phyloP scores from a whole-genome alignment of 192 early-diverging fungal genomes.

The Coemansia sp. region DNA sequence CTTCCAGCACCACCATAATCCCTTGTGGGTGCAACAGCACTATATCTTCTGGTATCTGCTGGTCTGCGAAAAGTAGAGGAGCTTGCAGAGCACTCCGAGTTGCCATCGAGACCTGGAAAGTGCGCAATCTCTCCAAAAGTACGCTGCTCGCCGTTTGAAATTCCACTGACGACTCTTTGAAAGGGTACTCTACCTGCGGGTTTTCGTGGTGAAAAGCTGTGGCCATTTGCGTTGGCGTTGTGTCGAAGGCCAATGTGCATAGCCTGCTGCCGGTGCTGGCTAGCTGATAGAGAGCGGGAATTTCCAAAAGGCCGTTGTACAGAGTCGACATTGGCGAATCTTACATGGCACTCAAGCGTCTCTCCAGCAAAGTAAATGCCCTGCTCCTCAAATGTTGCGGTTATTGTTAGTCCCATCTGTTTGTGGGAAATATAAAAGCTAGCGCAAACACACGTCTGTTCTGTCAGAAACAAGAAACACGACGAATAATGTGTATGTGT shows the following conservation, averaged over 20 bases:
- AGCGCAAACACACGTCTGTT: too few relatives aligned
- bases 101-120: constrained; percentile 19
- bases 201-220: constrained; percentile 7
- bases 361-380: constrained; percentile 56
- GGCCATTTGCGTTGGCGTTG: neutral
- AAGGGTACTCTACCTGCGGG: constrained; percentile 11
- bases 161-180: constrained; percentile 7
- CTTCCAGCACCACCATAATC: neutral
- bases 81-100: constrained; percentile 21
- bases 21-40: constrained; percentile 3
- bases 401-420: constrained; percentile 54
- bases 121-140: neutral
- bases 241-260: neutral
- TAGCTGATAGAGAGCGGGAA: neutral
- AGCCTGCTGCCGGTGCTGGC: neutral
- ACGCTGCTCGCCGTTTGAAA: constrained; percentile 2
- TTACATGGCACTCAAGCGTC: constrained; percentile 54
- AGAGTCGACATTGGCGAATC: constrained; percentile 43
- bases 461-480: too few relatives aligned
- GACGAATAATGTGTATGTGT: too few relatives aligned
- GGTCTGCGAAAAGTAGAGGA: neutral
- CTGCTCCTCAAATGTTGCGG: constrained; percentile 52
- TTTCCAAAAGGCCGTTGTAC: constrained; percentile 2
- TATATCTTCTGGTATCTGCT: constrained; percentile 2
- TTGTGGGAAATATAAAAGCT: neutral